Conservation (phyloP, 306 rosid genomes). For the Urtica urens region DNA sequence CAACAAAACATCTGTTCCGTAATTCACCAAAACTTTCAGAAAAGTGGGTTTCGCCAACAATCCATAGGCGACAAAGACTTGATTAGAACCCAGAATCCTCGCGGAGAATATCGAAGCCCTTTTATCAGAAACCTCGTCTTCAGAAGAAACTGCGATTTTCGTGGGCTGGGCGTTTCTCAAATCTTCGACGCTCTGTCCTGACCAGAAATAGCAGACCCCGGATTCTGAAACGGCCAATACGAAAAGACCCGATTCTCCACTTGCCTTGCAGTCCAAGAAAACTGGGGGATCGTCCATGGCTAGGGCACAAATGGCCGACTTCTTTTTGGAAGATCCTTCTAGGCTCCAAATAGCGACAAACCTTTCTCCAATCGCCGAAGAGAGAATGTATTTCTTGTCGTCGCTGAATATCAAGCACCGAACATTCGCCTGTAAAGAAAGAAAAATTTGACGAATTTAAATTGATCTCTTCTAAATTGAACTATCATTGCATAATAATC, state of each 20-base stretch:
- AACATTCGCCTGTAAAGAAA: too few relatives aligned
- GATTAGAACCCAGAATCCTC: slow-evolving; percentile 49
- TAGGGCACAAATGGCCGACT: slow-evolving; percentile 73
- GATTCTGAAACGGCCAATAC: slow-evolving; percentile 84
- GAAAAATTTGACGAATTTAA: too few relatives aligned
- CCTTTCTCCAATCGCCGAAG: slow-evolving; percentile 87
- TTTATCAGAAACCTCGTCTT: slow-evolving; percentile 38
- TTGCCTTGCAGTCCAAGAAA: slow-evolving; percentile 48
- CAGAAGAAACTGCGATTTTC: slow-evolving; percentile 49
- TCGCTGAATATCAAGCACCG: slow-evolving; percentile 75
- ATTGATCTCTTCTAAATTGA: too few relatives aligned
- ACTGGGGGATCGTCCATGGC: slow-evolving; percentile 92
- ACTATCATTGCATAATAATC: too few relatives aligned
- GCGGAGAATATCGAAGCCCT: slow-evolving; percentile 77
- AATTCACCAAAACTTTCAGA: slow-evolving; percentile 53
- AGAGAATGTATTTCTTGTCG: slow-evolving; percentile 71
- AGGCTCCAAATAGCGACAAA: slow-evolving; percentile 71
- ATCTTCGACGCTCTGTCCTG: slow-evolving; percentile 55
- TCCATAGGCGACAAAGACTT: slow-evolving; percentile 66
- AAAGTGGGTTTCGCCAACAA: slow-evolving; percentile 72
- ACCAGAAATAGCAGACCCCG: slow-evolving; percentile 84
- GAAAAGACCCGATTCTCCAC: slow-evolving; percentile 32
- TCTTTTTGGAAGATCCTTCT: slow-evolving; percentile 52
- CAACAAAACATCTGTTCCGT: slow-evolving; percentile 59
- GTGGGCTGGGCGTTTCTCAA: slow-evolving; percentile 54